Conservation (phyloP, 1,139 yeast species). For the Martiniozyma asiatica region DNA sequence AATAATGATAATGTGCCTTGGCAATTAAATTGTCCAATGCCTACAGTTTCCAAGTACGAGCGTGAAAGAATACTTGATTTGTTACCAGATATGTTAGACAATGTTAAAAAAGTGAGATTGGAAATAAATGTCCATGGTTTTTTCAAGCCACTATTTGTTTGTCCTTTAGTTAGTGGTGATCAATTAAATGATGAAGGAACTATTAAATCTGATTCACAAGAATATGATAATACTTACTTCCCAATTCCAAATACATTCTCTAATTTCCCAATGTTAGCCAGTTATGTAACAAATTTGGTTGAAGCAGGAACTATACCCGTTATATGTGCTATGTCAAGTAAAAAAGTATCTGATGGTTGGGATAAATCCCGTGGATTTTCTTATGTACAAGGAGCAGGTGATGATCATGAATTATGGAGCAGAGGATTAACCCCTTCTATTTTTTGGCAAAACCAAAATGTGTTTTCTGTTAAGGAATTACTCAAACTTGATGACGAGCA, state of each 20-base stretch:
- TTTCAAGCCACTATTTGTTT: no score
- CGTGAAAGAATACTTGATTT: conserved; percentile 35
- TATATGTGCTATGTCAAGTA: conserved; percentile 55
- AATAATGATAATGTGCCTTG: no score
- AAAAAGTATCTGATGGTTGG: conserved; percentile 42
- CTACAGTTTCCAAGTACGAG: conserved; percentile 55
- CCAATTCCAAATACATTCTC: no score
- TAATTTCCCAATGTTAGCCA: no score
- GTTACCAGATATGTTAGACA: conserved; percentile 38
- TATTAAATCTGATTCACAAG: no score
- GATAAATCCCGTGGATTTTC: conserved; percentile 33
- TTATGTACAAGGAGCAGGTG: conserved; percentile 88
- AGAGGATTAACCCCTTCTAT: conserved; percentile 37
- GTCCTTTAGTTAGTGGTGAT: no score
- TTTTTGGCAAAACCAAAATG: conserved; percentile 41
- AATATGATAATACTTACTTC: no score
- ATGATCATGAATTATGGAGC: conserved; percentile 87
- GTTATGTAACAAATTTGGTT: no score
- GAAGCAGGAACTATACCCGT: conserved; percentile 35
- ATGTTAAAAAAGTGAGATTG: no score
- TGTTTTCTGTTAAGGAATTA: conserved; percentile 21
- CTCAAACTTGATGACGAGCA: conserved; percentile 27
- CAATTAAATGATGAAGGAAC: no score
- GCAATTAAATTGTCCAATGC: no score
- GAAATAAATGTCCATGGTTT: no score